These are phyloP conservation scores for Aplosporella prunicola DNA, from an alignment of 2,329 filamentous ascomycete species.

Conservation along the genomic window DNA sequence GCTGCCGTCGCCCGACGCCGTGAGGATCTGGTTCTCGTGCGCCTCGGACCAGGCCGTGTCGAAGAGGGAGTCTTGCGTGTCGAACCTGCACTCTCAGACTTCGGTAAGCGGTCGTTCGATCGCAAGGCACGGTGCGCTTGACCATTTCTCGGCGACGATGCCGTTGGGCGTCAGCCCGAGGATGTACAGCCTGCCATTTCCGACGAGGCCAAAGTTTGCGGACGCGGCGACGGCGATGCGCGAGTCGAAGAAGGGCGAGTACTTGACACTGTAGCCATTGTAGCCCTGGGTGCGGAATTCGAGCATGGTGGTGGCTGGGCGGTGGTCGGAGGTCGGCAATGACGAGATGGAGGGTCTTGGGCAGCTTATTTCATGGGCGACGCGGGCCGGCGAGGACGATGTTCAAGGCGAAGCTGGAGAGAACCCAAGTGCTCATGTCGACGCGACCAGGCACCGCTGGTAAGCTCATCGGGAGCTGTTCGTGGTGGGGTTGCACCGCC, in stretches of 20 bases:
- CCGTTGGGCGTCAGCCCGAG: slow-evolving; percentile 75
- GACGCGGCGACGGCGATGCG: slow-evolving; percentile 81
- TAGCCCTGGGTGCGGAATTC: slow-evolving; percentile 89
- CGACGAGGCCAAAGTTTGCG: slow-evolving; percentile 95
- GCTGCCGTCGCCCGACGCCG: slow-evolving; percentile 84
- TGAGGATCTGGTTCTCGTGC: slow-evolving; percentile 88
- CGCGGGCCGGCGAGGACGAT: not conserved
- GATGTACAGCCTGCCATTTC: slow-evolving; percentile 84
- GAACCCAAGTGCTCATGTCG: slow-evolving; percentile 5
- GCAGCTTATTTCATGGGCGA: slow-evolving; percentile 4
- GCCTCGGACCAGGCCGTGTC: slow-evolving; percentile 92
- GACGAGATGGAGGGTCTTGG: no score
- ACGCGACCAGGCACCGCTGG: no score
- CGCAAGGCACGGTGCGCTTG: no score
- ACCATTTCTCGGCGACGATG: slow-evolving; percentile 77
- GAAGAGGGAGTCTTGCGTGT: slow-evolving; percentile 94
- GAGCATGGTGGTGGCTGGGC: slow-evolving; percentile 53
- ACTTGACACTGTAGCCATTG: slow-evolving; percentile 95
- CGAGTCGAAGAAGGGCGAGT: slow-evolving; percentile 96
- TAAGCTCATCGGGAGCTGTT: no score
- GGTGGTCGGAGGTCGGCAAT: not conserved
- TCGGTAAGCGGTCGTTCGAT: not conserved
- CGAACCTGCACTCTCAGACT: slow-evolving; percentile 54
- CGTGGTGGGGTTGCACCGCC: no score
- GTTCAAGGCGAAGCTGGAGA: not conserved